Evolutionary conservation across 2,329 filamentous ascomycete species (phyloP), one percentile per base, ranked within the genome.

Genomic region (Colletotrichum endophyticum): DNA sequence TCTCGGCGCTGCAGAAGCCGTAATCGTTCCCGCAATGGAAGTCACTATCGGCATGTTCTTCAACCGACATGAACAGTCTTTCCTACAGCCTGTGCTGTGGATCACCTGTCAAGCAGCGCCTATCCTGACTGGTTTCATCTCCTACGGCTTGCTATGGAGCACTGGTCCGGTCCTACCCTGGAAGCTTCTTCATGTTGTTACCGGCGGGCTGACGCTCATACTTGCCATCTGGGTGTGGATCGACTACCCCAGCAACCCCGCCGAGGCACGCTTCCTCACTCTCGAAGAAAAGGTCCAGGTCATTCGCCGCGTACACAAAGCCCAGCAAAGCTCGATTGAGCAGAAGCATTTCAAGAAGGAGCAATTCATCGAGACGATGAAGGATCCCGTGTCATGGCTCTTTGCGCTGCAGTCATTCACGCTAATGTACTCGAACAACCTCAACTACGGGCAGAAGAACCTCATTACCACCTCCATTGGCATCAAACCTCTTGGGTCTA

Each of bases 31-130:
- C 0, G 85, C 84, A 3, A 84, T 86, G 79, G 85, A 86, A 36
- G 84, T 86, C 64, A 86, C 85, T 1, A 83, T 86, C 11, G 83
- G 83, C 68, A 85, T 85, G 84, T 85, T 85, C 77, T 85, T 85
- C 77, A 84, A 80, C 27, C 83, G 81, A 2, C 77, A 81, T n/a
- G 84, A 85, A 64, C 82, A 84, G 13, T 80, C 81, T 1, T 81
- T 81, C 28, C 69, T 85, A 5, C 84, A 85, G 70, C 82, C 81
- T 4, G 79, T 85, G 13, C 81, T 85, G 53, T 85, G 82, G 83
- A 82, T 80, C 12, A 81, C 81, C 8, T 80, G 82, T 27, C 79
- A 80, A 19, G 79, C 79, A 0, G 83, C 86, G 1, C 85, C 86
- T 12, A 83, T 87, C 25, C 81, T 81, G 4, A 84, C 84, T 0